These are phyloP conservation scores for Argentina anserina DNA, from an alignment of 306 rosid genomes.

Conservation along the genomic window DNA sequence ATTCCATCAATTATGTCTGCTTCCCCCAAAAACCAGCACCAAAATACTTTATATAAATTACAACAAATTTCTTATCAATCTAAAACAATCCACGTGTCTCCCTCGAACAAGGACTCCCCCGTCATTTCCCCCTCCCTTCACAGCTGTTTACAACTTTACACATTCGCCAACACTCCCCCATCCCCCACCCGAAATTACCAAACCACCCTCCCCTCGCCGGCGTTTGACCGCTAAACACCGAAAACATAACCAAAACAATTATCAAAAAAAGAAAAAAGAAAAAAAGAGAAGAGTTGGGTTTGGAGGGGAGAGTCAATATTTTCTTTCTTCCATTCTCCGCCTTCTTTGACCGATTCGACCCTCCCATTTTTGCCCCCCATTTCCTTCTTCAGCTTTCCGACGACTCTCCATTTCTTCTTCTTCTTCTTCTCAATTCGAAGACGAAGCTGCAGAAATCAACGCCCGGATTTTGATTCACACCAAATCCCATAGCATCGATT, in stretches of 20 bases:
- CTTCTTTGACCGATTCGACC: slow-evolving; percentile 57
- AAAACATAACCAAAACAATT: background rate
- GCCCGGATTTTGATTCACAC: background rate
- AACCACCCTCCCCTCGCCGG: slow-evolving; percentile 25
- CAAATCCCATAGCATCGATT: background rate
- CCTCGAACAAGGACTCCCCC: background rate
- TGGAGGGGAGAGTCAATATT: slow-evolving; percentile 13
- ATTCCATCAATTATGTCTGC: slow-evolving; percentile 12
- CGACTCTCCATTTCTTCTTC: background rate
- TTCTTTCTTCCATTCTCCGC: slow-evolving; percentile 27
- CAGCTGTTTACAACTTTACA: slow-evolving; percentile 32
- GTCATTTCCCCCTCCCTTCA: slow-evolving; percentile 4
- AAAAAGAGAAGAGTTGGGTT: background rate
- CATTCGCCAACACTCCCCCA: slow-evolving; percentile 25
- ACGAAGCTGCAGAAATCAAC: background rate
- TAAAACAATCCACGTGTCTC: slow-evolving; percentile 10
- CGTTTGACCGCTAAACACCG: slow-evolving; percentile 28
- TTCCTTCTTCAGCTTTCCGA: background rate
- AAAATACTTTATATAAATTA: no score
- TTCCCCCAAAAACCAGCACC: background rate
- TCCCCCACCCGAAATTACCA: background rate
- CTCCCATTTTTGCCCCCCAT: slow-evolving; percentile 20
- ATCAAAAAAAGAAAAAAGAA: no score
- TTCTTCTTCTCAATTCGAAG: background rate
- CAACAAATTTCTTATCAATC: no score